These are phyloP conservation scores for Diaporthe caulivora DNA, from an alignment of 2,329 filamentous ascomycete genomes.

Conservation along the genomic window DNA sequence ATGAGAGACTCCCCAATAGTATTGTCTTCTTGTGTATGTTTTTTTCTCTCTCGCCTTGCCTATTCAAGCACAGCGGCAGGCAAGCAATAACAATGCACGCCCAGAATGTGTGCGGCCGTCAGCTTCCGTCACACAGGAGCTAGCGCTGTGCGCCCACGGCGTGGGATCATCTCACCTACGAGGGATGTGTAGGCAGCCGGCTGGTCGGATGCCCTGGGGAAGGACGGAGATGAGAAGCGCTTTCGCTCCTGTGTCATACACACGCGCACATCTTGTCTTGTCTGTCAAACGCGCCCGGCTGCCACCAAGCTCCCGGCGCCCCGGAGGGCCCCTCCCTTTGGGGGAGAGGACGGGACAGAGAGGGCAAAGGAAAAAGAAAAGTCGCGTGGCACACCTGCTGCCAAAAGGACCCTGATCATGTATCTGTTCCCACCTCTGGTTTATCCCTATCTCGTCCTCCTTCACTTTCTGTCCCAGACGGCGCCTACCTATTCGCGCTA, in stretches of 20 bases:
- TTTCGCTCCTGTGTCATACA: slow-evolving; percentile 2
- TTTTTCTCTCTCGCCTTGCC: too few species aligned
- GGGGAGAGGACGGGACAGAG: background rate
- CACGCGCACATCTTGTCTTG: too few species aligned
- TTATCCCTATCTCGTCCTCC: slow-evolving; percentile 7
- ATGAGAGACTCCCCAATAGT: background rate
- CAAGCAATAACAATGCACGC: slow-evolving; percentile 13
- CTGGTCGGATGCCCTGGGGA: background rate
- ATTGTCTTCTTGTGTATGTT: background rate
- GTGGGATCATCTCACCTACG: background rate
- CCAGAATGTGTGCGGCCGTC: background rate
- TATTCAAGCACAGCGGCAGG: background rate
- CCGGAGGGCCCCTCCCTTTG: background rate
- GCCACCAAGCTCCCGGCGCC: background rate
- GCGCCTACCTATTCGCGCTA: background rate
- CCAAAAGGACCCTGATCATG: slow-evolving; percentile 21
- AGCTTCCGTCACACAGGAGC: slow-evolving; percentile 11
- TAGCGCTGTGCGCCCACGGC: background rate
- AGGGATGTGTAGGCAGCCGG: too few species aligned
- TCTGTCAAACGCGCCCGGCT: slow-evolving; percentile 9
- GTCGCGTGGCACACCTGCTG: too few species aligned
- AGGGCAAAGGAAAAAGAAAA: background rate
- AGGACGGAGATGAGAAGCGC: background rate
- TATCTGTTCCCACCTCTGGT: background rate
- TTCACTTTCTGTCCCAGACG: background rate